A percentile compares a stretch with the other conserved stretches of the same genome.
phyloP scores from a whole-genome alignment of 1,284 basidiomycete genomes.

The Neotropicomus parvogracilis region DNA sequence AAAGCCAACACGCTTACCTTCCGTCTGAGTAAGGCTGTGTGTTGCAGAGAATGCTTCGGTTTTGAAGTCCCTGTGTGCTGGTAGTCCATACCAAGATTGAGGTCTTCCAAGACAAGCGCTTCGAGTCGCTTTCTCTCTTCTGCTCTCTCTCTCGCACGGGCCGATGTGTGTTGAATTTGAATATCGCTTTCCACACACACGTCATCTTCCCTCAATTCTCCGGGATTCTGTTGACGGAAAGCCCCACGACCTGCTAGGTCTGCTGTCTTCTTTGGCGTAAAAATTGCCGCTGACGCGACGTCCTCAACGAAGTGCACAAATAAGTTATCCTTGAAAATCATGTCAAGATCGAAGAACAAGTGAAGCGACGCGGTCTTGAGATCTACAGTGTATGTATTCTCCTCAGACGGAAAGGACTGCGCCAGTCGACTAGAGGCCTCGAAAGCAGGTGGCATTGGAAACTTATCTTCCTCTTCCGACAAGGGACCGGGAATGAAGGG shows the following conservation, averaged over 20 bases:
- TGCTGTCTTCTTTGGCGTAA: conserved; percentile 10
- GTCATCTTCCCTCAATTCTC: conserved; percentile 14
- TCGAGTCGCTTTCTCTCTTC: conserved; percentile 44
- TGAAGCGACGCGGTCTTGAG: conserved; percentile 60
- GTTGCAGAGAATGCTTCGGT: conserved; percentile 7
- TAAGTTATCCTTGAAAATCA: conserved; percentile 37
- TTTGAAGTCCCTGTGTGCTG: conserved; percentile 20
- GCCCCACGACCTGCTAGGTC: background rate
- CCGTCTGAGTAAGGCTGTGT: conserved; percentile 3
- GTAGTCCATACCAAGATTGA: conserved; percentile 51
- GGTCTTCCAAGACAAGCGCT: conserved; percentile 51
- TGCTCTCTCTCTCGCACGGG: conserved; percentile 29
- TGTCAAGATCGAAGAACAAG: conserved; percentile 68
- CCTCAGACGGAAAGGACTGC: background rate
- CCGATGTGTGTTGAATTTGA: conserved; percentile 26
- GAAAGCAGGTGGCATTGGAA: conserved; percentile 15
- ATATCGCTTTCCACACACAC: conserved; percentile 18
- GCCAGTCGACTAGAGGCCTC: conserved; percentile 16
- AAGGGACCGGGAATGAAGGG: conserved; percentile 23
- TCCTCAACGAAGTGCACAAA: conserved; percentile 30
- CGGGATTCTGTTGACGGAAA: conserved; percentile 3
- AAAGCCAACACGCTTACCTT: conserved; percentile 23
- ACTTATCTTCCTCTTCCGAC: conserved; percentile 18
- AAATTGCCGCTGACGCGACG: conserved; percentile 20
- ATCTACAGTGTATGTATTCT: conserved; percentile 26